Conservation (phyloP, 805 yeast species). For the Scheffersomyces amazonensis region DNA sequence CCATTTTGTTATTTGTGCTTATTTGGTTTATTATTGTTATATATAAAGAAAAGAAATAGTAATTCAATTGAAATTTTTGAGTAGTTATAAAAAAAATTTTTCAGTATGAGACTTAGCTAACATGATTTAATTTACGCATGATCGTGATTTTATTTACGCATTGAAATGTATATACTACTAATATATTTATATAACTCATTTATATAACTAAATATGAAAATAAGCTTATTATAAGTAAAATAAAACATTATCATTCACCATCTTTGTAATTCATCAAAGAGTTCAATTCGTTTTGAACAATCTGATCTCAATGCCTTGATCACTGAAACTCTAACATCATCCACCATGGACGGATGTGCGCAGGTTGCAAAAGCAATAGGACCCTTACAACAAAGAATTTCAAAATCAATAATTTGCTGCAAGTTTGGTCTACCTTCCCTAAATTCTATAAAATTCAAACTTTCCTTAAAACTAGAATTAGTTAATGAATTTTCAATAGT, state of each 20-base stretch:
- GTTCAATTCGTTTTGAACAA: constrained; percentile 27
- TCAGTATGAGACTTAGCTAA: no score
- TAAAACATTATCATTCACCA: constrained; percentile 19
- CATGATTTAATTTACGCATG: no score
- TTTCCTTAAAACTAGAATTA: not conserved
- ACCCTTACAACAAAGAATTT: constrained; percentile 30
- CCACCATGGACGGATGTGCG: constrained; percentile 44
- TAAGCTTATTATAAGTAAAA: no score
- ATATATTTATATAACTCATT: no score
- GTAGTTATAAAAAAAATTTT: not conserved
- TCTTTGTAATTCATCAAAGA: constrained; percentile 27
- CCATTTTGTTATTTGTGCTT: constrained; percentile 17
- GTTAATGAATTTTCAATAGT: not conserved
- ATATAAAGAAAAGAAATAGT: constrained; percentile 1
- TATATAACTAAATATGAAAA: no score
- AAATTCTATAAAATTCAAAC: not conserved
- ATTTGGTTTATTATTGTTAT: not conserved
- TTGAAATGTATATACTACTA: no score
- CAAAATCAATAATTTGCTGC: constrained; percentile 27
- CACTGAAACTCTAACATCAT: constrained; percentile 22
- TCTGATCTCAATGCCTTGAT: constrained; percentile 17
- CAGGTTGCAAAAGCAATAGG: constrained; percentile 45
- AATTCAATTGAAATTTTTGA: no score
- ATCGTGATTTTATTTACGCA: no score
- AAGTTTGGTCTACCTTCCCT: constrained; percentile 40